phyloP scores from a whole-genome alignment of 2,329 filamentous ascomycete genomes.

The Sclerotinia spermophila region DNA sequence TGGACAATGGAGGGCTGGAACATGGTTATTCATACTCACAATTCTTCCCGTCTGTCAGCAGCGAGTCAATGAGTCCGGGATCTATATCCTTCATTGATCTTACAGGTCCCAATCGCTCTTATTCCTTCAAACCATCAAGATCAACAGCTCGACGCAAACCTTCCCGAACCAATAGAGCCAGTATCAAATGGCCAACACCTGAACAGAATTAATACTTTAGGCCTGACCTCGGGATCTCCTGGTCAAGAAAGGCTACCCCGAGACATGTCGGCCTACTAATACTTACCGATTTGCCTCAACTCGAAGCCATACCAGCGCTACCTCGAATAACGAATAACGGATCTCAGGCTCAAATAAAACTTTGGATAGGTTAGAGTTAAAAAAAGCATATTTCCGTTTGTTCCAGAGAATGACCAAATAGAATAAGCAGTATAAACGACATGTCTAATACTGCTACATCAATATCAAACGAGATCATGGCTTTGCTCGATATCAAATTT shows the following conservation, averaged over 20 bases:
- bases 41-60: background rate
- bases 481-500: background rate
- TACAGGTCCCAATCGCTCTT: background rate
- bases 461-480: background rate
- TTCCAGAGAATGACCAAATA: background rate
- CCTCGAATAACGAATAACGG: too few species aligned
- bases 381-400: background rate
- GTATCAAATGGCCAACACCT: background rate
- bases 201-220: background rate
- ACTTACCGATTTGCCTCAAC: background rate
- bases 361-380: background rate
- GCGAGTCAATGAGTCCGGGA: background rate
- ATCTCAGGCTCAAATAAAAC: background rate
- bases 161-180: background rate
- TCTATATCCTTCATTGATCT: background rate
- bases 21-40: background rate
- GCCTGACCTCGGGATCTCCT: background rate
- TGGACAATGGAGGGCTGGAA: background rate
- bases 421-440: background rate
- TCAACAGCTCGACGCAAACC: background rate
- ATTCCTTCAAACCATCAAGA: background rate
- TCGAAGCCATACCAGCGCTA: background rate
- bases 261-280: too few species aligned
- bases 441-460: fast-evolving
- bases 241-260: background rate